Evolutionary conservation across 257 asterid genomes (phyloP).

Genomic region (Gentiana dahurica): DNA sequence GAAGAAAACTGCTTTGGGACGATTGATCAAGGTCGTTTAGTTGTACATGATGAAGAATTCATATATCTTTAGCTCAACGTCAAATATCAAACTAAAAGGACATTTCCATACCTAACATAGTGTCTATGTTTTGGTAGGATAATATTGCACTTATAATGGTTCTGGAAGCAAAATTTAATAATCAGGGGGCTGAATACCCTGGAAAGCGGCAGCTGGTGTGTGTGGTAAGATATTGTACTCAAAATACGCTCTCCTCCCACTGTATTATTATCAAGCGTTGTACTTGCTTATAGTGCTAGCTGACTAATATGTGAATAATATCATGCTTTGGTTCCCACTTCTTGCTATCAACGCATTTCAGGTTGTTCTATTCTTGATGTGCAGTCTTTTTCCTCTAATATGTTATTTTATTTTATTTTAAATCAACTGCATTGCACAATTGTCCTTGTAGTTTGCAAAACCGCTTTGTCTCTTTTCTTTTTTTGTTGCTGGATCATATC

Average conservation of each 20-base stretch:
- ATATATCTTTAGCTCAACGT: too few relatives aligned
- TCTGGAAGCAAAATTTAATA: conserved; percentile 83
- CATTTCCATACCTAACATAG: conserved; percentile 7
- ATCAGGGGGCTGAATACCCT: conserved; percentile 66
- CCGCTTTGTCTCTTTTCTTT: too few relatives aligned
- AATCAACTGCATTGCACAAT: neutral
- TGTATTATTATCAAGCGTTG: too few relatives aligned
- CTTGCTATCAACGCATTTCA: too few relatives aligned
- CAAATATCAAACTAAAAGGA: too few relatives aligned
- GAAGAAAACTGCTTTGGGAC: conserved; percentile 64
- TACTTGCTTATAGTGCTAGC: too few relatives aligned
- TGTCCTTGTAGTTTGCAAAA: too few relatives aligned
- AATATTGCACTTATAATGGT: conserved; percentile 87
- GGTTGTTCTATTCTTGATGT: too few relatives aligned
- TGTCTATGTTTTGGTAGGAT: conserved; percentile 43
- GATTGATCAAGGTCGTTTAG: conserved; percentile 69
- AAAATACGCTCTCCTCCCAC: too few relatives aligned
- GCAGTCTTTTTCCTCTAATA: neutral
- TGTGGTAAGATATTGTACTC: conserved; percentile 47
- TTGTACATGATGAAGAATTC: neutral
- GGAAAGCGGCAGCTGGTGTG: conserved; percentile 96
- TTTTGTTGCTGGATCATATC: too few relatives aligned
- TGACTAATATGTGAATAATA: too few relatives aligned
- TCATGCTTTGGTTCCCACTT: too few relatives aligned
- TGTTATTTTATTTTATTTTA: conserved; percentile 1